These are phyloP conservation scores for Capsicum chinense DNA, from an alignment of 257 asterid species.

Conservation along the genomic window DNA sequence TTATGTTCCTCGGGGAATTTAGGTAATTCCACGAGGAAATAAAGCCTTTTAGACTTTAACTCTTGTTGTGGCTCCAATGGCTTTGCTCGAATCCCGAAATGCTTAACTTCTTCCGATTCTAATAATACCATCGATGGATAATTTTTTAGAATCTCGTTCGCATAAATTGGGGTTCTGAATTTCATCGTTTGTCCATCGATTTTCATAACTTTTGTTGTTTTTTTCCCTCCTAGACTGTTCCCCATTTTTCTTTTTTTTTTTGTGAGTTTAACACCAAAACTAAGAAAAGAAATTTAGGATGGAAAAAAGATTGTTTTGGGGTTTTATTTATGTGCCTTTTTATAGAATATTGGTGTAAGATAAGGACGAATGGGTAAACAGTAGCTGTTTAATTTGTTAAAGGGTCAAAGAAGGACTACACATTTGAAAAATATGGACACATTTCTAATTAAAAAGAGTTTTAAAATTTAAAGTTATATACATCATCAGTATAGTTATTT, in stretches of 20 bases:
- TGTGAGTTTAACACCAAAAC: background rate
- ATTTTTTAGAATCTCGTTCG: slow-evolving; percentile 58
- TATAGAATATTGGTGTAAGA: slow-evolving; percentile 27
- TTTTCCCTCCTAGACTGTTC: slow-evolving; percentile 70
- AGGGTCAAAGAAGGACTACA: slow-evolving; percentile 63
- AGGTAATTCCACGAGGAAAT: slow-evolving; percentile 77
- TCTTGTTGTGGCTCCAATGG: slow-evolving; percentile 79
- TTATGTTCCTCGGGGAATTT: slow-evolving; percentile 52
- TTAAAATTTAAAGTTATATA: slow-evolving; percentile 33
- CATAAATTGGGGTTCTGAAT: slow-evolving; percentile 61
- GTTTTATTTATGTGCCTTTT: background rate
- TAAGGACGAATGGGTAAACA: slow-evolving; percentile 32
- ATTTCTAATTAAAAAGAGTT: slow-evolving; percentile 21
- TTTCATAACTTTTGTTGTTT: slow-evolving; percentile 73
- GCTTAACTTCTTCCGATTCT: slow-evolving; percentile 85
- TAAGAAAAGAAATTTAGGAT: background rate
- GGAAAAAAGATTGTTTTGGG: background rate
- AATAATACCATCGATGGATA: slow-evolving; percentile 69
- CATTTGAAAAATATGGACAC: slow-evolving; percentile 42
- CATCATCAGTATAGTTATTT: background rate
- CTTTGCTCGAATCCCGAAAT: slow-evolving; percentile 75
- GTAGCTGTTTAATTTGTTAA: background rate
- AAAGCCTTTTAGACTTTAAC: slow-evolving; percentile 72
- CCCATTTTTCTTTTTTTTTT: slow-evolving; percentile 51
- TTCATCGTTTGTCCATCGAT: slow-evolving; percentile 74